Evolutionary conservation across 2,329 filamentous ascomycete species (phyloP), one percentile per base, ranked within the genome.

Genomic region (Ciborinia camelliae): DNA sequence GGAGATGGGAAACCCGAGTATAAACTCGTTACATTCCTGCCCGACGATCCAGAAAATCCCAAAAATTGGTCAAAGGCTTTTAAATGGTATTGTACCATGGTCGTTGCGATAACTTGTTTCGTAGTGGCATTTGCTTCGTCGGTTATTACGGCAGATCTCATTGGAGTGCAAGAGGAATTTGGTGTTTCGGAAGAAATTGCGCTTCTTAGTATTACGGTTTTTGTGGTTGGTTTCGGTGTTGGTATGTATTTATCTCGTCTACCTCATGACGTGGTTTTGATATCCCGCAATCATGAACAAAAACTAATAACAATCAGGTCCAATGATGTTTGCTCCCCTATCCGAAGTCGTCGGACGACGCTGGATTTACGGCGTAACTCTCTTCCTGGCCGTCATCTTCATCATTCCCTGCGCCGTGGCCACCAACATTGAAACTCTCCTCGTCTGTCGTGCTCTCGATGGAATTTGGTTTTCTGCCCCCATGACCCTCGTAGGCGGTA

Each of bases 61-160:
- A 94, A 94, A 81, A 95, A 94, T 76, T 95, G 90, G 90, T 86
- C 83, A 64, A 92, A 91, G 76, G 79, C 78, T 1, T 89, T 80
- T 76, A 95, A 93, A 77, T 94, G 91, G 90, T 91, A 88, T 73
- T 88, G 86, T 73, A 97, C 92, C 30, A 92, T 96, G 88, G 86
- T 91, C 20, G 91, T 96, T 0, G 90, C 92, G 1, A 68, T 84
- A 28, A 90, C 88, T 1, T 91, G 89, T 73, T 91, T 92, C 73
- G 87, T 90, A 48, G 89, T 75, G 1, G 72, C 73, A 4, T 86
- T 91, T 65, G 80, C 81, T 30, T 91, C 88, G 57, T 86, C 87
- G 60, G 88, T 96, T 69, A 87, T 96, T 73, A 96, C 92, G 0
- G 86, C 91, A 14, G 89, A 92, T 73, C 80, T 96, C 4, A 78